Percentiles rank a stretch among this genome's conserved stretches.
Conservation (phyloP, 2,329 filamentous ascomycete species). For the Geosmithia flava region DNA sequence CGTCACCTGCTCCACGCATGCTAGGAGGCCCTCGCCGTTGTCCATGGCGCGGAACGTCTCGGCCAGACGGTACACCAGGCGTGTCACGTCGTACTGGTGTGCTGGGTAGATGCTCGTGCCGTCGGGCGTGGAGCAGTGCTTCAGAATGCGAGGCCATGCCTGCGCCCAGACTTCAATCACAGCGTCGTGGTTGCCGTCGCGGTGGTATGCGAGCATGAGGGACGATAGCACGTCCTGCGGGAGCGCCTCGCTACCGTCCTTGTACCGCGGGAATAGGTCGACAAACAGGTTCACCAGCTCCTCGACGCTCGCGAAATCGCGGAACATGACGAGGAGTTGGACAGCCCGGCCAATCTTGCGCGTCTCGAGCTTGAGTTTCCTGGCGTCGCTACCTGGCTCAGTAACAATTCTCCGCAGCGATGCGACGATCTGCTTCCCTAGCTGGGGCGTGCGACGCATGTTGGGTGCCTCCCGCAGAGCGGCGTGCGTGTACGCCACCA, state of each 20-base stretch:
- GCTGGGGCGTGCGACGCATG: constrained; percentile 9
- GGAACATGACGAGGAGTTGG: constrained; percentile 18
- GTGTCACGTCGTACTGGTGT: constrained; percentile 40
- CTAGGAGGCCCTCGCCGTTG: constrained; percentile 32
- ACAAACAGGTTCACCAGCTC: constrained; percentile 44
- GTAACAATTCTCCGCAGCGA: constrained; percentile 11
- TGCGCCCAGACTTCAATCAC: constrained; percentile 38
- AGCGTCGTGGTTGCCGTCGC: constrained; percentile 42
- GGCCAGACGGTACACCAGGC: constrained; percentile 35
- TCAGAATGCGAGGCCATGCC: constrained; percentile 19
- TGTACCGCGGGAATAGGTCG: constrained; percentile 21
- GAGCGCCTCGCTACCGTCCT: constrained; percentile 17
- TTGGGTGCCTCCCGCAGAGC: constrained; percentile 1
- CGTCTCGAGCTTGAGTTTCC: constrained; percentile 13
- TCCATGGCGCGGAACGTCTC: constrained; percentile 25
- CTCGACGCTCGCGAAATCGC: constrained; percentile 39
- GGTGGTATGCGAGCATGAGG: constrained; percentile 55
- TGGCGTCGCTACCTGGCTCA: constrained; percentile 3
- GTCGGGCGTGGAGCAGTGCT: constrained; percentile 13
- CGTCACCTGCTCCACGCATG: constrained; percentile 42
- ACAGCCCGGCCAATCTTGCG: constrained; percentile 18
- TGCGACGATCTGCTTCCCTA: constrained; percentile 15
- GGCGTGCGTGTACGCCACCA: constrained; percentile 17
- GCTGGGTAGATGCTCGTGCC: constrained; percentile 24
- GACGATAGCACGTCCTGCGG: constrained; percentile 46